These are phyloP conservation scores for Drosera spatulata DNA, from an alignment of 179 eudicot species.

Conservation along the genomic window DNA sequence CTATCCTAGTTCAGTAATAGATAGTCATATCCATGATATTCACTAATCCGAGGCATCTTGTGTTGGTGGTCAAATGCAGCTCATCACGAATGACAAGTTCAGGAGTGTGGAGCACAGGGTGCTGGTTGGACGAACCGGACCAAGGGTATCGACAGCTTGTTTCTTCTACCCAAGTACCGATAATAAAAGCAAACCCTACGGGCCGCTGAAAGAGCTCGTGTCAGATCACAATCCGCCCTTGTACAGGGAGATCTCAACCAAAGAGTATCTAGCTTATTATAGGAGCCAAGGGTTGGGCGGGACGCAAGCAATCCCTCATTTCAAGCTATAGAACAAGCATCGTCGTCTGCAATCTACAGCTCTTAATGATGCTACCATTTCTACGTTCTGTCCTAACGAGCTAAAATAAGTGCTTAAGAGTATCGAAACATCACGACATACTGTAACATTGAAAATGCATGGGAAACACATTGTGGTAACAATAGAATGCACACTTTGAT, in stretches of 20 bases:
- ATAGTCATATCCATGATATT: too few relatives aligned
- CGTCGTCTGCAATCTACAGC: background rate
- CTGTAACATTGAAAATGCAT: too few relatives aligned
- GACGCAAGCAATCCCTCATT: slow-evolving; percentile 40
- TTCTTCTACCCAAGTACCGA: slow-evolving; percentile 51
- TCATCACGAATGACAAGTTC: slow-evolving; percentile 28
- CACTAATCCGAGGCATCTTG: background rate
- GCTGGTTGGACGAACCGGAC: slow-evolving; percentile 23
- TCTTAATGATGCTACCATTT: background rate
- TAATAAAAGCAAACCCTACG: slow-evolving; percentile 21
- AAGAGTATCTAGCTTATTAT: slow-evolving; percentile 44
- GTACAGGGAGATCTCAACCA: slow-evolving; percentile 36
- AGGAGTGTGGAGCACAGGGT: slow-evolving; percentile 34
- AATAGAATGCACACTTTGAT: too few relatives aligned
- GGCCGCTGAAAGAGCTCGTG: slow-evolving; percentile 46
- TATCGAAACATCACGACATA: too few relatives aligned
- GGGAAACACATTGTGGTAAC: too few relatives aligned
- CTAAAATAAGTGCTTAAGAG: too few relatives aligned
- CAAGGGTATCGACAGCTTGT: slow-evolving; percentile 61
- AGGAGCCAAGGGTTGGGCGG: slow-evolving; percentile 36
- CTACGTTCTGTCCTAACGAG: background rate
- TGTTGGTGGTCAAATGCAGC: slow-evolving; percentile 17
- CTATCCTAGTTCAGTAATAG: too few relatives aligned
- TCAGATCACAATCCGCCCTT: slow-evolving; percentile 37
- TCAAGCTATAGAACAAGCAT: slow-evolving; percentile 5